Base-by-base conservation (phyloP, 352 stramenopile genomes). In the Phytophthora citrophthora region DNA sequence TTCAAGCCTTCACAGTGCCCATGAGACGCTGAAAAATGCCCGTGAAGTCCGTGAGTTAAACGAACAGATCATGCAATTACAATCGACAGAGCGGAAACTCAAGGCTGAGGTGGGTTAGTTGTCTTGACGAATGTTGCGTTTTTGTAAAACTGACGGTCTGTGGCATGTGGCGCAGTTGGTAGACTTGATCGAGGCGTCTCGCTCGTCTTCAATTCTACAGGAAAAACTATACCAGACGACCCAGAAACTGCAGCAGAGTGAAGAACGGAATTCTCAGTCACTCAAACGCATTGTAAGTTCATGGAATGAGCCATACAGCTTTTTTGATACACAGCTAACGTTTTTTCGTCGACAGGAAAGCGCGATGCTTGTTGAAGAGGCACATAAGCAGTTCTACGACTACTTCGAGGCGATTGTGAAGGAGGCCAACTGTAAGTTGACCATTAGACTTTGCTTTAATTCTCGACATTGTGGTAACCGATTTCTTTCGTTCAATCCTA, bases 161-260 rank as follows among this genome's bases (percentile, higher is more conserved):
- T 43, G 18, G n/a, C 34, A 6, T 40, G 12, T 49, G 16, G 15
- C 59, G 45, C 44, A 93, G 84, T 59, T 91, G 39, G 77, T 89
- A 26, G 77, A 81, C 31, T 56, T 91, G 26, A 93, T 91, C 29
- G 80, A 89, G 34, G 81, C 80, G 23, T 90, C 84, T 24, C 79
- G 82, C 63, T 76, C 72, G 15, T 79, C 74, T 11, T 86, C 81
- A 5, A 72, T 90, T 27, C 52, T 87, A 10, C 73, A 90, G 46
- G 84, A 93, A 56, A 88, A 86, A 46, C 20, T 91, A 44, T 78
- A 85, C 16, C 78, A 86, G 29, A 59, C 65, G 36, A 72, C 70
- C 1, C 70, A 79, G 61, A 89, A 90, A 50, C 63, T 91, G 3
- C 54, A 77, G 12, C 63, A 72, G 7, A 90, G 74, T 49, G 80